Evolutionary conservation across 176 grass and related monocot species (phyloP), one percentile per base, ranked within the genome.

Genomic region (Musa acuminata): DNA sequence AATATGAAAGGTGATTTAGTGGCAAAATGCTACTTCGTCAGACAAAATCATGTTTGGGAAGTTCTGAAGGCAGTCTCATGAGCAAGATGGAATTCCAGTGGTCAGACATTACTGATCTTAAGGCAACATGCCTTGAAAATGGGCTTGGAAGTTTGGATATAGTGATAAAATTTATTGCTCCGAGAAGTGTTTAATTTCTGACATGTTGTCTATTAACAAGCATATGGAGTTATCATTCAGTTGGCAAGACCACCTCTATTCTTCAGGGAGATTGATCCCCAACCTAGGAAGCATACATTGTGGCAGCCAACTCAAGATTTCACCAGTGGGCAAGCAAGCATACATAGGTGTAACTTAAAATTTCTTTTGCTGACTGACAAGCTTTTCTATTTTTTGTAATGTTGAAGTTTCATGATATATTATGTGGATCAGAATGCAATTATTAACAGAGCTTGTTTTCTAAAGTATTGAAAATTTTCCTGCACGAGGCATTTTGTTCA

Each of bases 11-110:
- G 89, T 77, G 93, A 96, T 69, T 82, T 92, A 74, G 83, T 92
- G 53, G 89, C 85, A 29, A 96, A 96, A 77, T 92, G 87, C 79
- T 96, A 96, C 25, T 96, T 86, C 81, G 93, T 89, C 80, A 96
- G 90, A 70, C 83, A 83, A 52, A 90, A 92, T 49, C 81, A 92
- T 84, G 89, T 96, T 19, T 96, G 87, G 87, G 89, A 96, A 85
- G 73, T 92, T 55, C 69, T 96, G 16, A 96, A 51, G 81, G 48
- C 21, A 82, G 85, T 64, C 81, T 88, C 11, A 96, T 92, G 83
- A 92, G 79, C 76, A 92, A 96, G 85, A 96, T 92, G 78, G 92
- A 96, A 78, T 80, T 92, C n/a, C 79, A 90, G 51, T 96, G 89
- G 89, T 78, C 87, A 78, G 76, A 92, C 69, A 89, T 96, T 82